Conservation (phyloP, 148 eudicot genomes). For the Rhododendron molle region DNA sequence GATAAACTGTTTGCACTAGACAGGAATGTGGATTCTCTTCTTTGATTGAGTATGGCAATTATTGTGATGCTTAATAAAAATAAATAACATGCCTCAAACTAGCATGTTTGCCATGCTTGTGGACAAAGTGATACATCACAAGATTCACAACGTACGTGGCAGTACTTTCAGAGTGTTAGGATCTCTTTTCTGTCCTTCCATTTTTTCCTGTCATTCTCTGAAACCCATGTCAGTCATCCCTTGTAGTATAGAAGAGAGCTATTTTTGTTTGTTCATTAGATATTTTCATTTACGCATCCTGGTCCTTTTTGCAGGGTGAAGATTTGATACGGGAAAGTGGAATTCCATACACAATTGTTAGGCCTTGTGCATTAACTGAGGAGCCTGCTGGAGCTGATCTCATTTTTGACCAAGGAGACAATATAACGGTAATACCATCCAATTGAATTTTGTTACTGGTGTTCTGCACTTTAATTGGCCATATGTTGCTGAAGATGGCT, state of each 20-base stretch:
- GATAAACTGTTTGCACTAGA: not conserved
- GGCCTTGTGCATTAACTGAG: constrained; percentile 97
- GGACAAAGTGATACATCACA: not conserved
- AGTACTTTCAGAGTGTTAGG: not conserved
- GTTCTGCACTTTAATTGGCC: not conserved
- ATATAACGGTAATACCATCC: constrained; percentile 53
- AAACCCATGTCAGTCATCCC: not conserved
- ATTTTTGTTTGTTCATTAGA: not conserved
- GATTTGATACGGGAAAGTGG: constrained; percentile 90
- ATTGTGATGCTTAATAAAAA: not conserved
- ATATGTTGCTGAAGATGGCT: not conserved
- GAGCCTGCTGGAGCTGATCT: constrained; percentile 99
- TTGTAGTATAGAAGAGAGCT: not conserved
- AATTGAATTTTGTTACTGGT: not conserved
- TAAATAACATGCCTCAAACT: not conserved
- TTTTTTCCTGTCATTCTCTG: not conserved
- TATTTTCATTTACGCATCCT: constrained; percentile 11
- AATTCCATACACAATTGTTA: constrained; percentile 79
- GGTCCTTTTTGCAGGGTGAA: constrained; percentile 60
- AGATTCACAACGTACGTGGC: not conserved
- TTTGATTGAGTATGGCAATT: not conserved
- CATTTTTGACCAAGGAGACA: constrained; percentile 95
- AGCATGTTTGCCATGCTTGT: not conserved
- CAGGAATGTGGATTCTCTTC: not conserved
- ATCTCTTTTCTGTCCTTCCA: not conserved